Conservation (phyloP, 2,329 filamentous ascomycete species). For the Cladosporium phlei region DNA sequence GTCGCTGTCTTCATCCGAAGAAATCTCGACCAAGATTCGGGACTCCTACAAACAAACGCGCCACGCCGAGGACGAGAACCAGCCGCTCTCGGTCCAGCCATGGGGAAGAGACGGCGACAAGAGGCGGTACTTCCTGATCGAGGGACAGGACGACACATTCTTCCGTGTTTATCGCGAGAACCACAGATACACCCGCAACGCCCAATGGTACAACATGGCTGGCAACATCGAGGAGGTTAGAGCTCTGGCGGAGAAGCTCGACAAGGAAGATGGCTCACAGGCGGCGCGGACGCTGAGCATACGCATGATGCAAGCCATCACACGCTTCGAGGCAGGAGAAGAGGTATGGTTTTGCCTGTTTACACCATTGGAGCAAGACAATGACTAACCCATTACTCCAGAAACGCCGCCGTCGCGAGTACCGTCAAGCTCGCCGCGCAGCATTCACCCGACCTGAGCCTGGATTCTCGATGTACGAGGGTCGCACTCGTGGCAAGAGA, state of each 20-base stretch:
- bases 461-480: slow-evolving; percentile 91
- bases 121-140: slow-evolving; percentile 87
- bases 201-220: slow-evolving; percentile 87
- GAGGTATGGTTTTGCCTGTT: slow-evolving; percentile 47
- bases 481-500: slow-evolving; percentile 89
- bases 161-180: slow-evolving; percentile 94
- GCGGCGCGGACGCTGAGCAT: slow-evolving; percentile 73
- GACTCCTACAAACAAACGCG: slow-evolving; percentile 84
- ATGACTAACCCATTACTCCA: slow-evolving; percentile 33
- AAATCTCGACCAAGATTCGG: slow-evolving; percentile 73
- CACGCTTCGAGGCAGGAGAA: slow-evolving; percentile 88
- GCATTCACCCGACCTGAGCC: slow-evolving; percentile 82
- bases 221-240: slow-evolving; percentile 84
- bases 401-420: slow-evolving; percentile 92
- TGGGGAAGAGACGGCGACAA: slow-evolving; percentile 90
- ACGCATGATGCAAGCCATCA: slow-evolving; percentile 73
- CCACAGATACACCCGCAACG: slow-evolving; percentile 67
- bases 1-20: slow-evolving; percentile 83
- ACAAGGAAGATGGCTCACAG: slow-evolving; percentile 70
- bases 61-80: slow-evolving; percentile 72
- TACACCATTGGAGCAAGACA: background rate
- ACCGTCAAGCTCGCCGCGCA: slow-evolving; percentile 78
- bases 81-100: slow-evolving; percentile 81
- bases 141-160: slow-evolving; percentile 87
- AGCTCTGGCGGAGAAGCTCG: slow-evolving; percentile 68